Conservation (phyloP, 192 early-diverging fungal genomes). For the Linnemannia elongata region DNA sequence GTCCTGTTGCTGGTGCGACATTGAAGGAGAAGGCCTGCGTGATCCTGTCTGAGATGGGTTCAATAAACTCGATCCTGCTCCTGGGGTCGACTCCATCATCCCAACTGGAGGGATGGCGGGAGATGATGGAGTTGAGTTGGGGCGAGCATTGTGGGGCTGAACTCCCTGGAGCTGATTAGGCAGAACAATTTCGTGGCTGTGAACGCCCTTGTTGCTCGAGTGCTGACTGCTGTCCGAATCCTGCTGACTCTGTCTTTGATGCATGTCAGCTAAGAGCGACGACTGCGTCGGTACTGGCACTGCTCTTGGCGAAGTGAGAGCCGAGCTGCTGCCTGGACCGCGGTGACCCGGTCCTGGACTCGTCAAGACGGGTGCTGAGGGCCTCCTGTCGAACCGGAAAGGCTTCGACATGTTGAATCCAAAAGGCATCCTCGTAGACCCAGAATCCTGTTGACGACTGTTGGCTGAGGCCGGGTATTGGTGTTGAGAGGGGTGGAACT, state of each 20-base stretch:
- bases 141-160: slow-evolving; percentile 9
- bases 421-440: slow-evolving; percentile 31
- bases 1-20: slow-evolving; percentile 12
- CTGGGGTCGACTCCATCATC: slow-evolving; percentile 12
- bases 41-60: slow-evolving; percentile 14
- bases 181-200: slow-evolving; percentile 40
- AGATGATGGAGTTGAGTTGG: slow-evolving; percentile 42
- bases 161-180: slow-evolving; percentile 22
- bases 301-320: slow-evolving; percentile 41
- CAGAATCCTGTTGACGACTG: slow-evolving; percentile 13
- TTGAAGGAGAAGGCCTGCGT: slow-evolving; percentile 38
- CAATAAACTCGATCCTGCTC: slow-evolving; percentile 6
- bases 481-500: slow-evolving; percentile 8
- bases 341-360: slow-evolving; percentile 34
- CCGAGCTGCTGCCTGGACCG: slow-evolving; percentile 15
- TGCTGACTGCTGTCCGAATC: slow-evolving; percentile 21
- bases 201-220: slow-evolving; percentile 18
- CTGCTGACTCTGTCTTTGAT: slow-evolving; percentile 22
- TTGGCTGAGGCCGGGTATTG: slow-evolving; percentile 16
- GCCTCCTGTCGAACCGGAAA: slow-evolving; percentile 38
- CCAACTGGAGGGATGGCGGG: slow-evolving; percentile 39
- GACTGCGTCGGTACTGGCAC: slow-evolving; percentile 26
- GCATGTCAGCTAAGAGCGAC: slow-evolving; percentile 37
- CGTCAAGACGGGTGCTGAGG: slow-evolving; percentile 46
- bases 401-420: slow-evolving; percentile 52